Percentiles rank a stretch among this genome's conserved stretches.
phyloP scores from a whole-genome alignment of 108 stramenopile genomes.

The Cylindrotheca fusiformis region DNA sequence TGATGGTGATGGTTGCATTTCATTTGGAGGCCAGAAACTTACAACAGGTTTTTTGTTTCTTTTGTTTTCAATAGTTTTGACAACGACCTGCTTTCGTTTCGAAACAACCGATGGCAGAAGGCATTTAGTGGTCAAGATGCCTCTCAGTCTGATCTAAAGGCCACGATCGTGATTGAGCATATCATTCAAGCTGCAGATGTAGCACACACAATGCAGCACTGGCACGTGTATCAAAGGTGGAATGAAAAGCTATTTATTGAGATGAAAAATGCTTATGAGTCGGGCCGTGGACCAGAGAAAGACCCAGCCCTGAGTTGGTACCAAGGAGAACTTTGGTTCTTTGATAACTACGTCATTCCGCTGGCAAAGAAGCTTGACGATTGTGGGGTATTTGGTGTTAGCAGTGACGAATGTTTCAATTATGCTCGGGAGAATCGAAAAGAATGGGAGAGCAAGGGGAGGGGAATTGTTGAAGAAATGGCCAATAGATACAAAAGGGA shows the following conservation, averaged over 20 bases:
- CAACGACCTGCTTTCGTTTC: conserved; percentile 13
- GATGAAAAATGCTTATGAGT: conserved; percentile 40
- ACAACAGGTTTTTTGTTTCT: too few relatives aligned
- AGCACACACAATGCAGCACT: conserved; percentile 58
- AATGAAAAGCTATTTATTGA: conserved; percentile 55
- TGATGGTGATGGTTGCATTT: too few relatives aligned
- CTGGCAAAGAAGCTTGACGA: neutral
- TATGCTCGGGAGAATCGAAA: neutral
- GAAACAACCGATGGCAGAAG: conserved; percentile 38
- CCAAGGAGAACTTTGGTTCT: conserved; percentile 41
- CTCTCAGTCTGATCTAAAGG: conserved; percentile 20
- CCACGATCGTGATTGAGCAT: conserved; percentile 40
- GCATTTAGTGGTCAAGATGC: conserved; percentile 25
- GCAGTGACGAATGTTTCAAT: neutral
- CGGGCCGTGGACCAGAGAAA: conserved; percentile 24
- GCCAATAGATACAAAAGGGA: neutral
- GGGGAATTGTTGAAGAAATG: neutral
- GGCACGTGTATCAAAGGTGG: conserved; percentile 54
- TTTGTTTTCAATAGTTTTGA: conserved; percentile 5
- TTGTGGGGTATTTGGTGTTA: neutral
- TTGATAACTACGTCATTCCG: conserved; percentile 1
- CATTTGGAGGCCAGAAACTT: too few relatives aligned
- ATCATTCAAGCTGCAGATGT: conserved; percentile 55
- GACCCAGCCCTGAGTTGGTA: conserved; percentile 60
- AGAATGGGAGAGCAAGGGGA: neutral